Evolutionary conservation across 1,139 yeast species (phyloP).

Genomic region (Saccharomyces hybrid): DNA sequence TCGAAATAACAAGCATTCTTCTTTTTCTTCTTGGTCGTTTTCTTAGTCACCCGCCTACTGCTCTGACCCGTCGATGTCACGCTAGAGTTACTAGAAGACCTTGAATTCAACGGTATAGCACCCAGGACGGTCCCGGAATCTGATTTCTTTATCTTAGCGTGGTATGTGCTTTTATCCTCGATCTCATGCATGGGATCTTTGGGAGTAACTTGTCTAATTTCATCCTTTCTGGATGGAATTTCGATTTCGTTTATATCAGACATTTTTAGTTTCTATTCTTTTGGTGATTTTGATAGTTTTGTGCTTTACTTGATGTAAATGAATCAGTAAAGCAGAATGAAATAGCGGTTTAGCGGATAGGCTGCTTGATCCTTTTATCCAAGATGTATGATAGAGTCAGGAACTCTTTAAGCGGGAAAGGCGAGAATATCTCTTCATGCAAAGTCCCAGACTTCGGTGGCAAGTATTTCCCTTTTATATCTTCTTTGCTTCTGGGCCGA

Average conservation of each 20-base stretch:
- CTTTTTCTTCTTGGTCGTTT: slow-evolving; percentile 36
- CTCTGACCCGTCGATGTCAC: neutral
- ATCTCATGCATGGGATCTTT: neutral
- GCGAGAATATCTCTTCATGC: neutral
- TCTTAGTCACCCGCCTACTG: neutral
- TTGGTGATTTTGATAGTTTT: neutral
- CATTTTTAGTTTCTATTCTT: neutral
- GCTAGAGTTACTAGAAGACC: neutral
- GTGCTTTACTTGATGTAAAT: neutral
- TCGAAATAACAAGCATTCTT: slow-evolving; percentile 59
- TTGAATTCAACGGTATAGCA: neutral
- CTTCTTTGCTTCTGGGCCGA: neutral
- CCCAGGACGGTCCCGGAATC: neutral
- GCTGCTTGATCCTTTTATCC: neutral
- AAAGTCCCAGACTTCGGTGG: neutral
- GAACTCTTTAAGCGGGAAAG: neutral
- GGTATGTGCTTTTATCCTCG: neutral
- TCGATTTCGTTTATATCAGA: neutral
- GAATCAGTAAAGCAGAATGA: neutral
- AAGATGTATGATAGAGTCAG: neutral
- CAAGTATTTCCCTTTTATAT: neutral
- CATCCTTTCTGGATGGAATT: neutral
- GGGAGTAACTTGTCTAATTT: neutral
- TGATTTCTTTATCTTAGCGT: neutral
- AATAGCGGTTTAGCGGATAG: neutral